phyloP scores from a whole-genome alignment of 805 yeast genomes.

The Candida suzukii region DNA sequence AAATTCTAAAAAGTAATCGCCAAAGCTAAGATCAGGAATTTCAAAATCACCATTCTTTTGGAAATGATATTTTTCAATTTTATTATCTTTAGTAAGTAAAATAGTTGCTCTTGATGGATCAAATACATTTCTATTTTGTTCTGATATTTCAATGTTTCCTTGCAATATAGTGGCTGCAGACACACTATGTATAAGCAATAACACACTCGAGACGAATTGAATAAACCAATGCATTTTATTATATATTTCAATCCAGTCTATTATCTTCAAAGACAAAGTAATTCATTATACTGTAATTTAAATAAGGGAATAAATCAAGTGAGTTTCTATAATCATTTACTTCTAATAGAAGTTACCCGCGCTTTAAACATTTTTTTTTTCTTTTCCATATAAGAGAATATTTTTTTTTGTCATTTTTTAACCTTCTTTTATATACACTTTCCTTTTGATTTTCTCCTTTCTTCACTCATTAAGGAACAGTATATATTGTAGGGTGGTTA shows the following conservation, averaged over 20 bases:
- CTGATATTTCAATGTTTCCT: conserved; percentile 1
- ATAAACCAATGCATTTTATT: too few species aligned
- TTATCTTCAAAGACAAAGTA: too few species aligned
- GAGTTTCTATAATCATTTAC: too few species aligned
- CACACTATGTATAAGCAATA: neutral
- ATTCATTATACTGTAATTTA: too few species aligned
- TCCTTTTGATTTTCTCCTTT: conserved; percentile 9
- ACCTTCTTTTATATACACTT: neutral
- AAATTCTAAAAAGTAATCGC: conserved; percentile 9
- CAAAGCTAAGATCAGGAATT: conserved; percentile 5
- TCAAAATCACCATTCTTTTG: conserved; percentile 9
- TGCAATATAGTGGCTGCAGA: conserved; percentile 1
- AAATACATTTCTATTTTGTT: conserved; percentile 1
- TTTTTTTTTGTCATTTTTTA: too few species aligned
- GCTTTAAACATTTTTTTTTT: too few species aligned
- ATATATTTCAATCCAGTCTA: too few species aligned
- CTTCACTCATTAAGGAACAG: conserved; percentile 26
- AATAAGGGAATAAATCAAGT: too few species aligned
- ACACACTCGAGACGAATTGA: neutral
- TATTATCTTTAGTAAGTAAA: neutral
- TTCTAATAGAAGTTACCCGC: too few species aligned
- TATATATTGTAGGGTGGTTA: conserved; percentile 34
- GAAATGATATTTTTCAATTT: conserved; percentile 7
- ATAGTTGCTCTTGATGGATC: conserved; percentile 16
- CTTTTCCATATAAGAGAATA: too few species aligned